Percentiles rank a stretch among this genome's conserved stretches.
phyloP scores from a whole-genome alignment of 2,329 filamentous ascomycete species.

The Neofusicoccum sp. region DNA sequence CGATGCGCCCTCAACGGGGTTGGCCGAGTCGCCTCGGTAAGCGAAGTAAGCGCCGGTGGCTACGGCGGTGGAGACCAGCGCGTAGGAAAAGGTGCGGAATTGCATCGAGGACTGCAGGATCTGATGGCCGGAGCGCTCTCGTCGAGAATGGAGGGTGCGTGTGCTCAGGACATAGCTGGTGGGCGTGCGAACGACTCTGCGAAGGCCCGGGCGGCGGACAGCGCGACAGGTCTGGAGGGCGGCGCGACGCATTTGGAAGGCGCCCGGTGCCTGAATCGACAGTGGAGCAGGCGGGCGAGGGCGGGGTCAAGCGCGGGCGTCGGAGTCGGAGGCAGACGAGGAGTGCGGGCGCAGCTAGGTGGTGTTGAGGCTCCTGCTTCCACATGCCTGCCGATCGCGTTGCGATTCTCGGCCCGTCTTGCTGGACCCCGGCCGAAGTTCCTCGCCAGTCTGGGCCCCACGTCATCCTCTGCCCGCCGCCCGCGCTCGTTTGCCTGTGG shows the following conservation, averaged over 20 bases:
- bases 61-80: constrained; percentile 67
- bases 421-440: neutral
- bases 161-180: constrained; percentile 49
- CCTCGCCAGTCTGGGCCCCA: constrained; percentile 1
- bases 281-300: neutral
- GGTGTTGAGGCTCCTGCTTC: constrained; percentile 20
- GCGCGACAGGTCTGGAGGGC: constrained; percentile 69
- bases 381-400: constrained; percentile 10
- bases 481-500: neutral
- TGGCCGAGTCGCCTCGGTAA: constrained; percentile 53
- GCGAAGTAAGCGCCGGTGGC: constrained; percentile 78
- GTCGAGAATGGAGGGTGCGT: constrained; percentile 46
- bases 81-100: constrained; percentile 67
- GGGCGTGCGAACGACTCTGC: constrained; percentile 53
- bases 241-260: constrained; percentile 69
- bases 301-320: neutral
- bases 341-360: neutral
- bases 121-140: constrained; percentile 36
- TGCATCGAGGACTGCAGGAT: constrained; percentile 74
- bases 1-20: constrained; percentile 21
- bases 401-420: constrained; percentile 13
- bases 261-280: constrained; percentile 11
- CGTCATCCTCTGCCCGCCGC: constrained; percentile 11
- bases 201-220: constrained; percentile 65
- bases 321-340: constrained; percentile 12